phyloP scores from a whole-genome alignment of 495 filamentous ascomycete genomes.

The Mytilinidion resinicola region DNA sequence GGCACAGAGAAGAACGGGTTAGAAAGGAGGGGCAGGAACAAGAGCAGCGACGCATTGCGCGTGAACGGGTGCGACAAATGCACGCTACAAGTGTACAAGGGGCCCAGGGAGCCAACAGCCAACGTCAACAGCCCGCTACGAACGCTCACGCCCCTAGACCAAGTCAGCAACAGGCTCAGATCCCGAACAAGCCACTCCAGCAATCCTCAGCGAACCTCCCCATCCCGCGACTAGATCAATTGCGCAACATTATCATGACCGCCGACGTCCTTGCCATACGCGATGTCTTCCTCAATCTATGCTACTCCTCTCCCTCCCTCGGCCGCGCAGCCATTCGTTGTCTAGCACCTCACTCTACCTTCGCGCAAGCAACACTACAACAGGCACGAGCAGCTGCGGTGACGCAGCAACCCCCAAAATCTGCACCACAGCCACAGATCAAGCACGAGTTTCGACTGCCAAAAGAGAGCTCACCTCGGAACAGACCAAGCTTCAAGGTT shows the following conservation, averaged over 20 bases:
- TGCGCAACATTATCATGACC: conserved; percentile 11
- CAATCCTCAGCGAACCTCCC: not conserved
- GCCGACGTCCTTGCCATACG: conserved; percentile 1
- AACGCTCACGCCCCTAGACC: not conserved
- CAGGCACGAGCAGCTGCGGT: not conserved
- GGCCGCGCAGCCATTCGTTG: conserved; percentile 17
- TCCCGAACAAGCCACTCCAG: not conserved
- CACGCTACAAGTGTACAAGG: not conserved
- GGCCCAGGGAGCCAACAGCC: not conserved
- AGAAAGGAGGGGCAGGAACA: not conserved
- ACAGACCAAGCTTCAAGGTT: too few species aligned
- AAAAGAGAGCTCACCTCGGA: too few species aligned
- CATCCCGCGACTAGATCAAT: not conserved
- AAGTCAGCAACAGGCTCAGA: too few species aligned
- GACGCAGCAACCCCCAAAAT: not conserved
- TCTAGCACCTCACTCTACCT: conserved; percentile 11
- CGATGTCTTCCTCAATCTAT: conserved; percentile 10
- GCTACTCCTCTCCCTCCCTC: conserved; percentile 16
- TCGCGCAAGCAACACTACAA: conserved; percentile 8
- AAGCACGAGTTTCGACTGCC: too few species aligned
- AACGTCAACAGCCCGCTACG: not conserved
- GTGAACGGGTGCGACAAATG: not conserved
- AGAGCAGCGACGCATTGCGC: not conserved
- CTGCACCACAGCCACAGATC: too few species aligned
- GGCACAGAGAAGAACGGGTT: not conserved